These are phyloP conservation scores for Porcisia hertigi DNA, from an alignment of 208 protist species.

Conservation along the genomic window DNA sequence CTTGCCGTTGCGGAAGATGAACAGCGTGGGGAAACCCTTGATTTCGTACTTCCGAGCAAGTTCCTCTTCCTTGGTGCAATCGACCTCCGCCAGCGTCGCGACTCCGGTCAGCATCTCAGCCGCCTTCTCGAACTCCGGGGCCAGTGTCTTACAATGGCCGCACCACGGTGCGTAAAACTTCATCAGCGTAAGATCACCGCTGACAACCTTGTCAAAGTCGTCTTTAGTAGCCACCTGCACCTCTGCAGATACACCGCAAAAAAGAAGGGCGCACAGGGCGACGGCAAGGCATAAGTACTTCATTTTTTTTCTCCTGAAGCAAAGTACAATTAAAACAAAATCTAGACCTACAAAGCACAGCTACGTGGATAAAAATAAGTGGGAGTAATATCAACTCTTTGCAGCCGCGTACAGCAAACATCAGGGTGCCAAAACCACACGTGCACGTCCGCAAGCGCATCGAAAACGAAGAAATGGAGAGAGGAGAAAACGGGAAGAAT, in stretches of 20 bases:
- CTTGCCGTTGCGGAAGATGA: conserved; percentile 82
- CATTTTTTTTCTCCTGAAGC: conserved; percentile 2
- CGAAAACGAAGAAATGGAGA: background rate
- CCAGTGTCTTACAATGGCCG: conserved; percentile 94
- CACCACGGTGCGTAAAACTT: conserved; percentile 97
- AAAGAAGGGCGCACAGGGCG: conserved; percentile 16
- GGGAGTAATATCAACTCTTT: no score
- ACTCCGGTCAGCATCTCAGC: conserved; percentile 51
- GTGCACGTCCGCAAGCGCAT: background rate
- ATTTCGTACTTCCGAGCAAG: conserved; percentile 61
- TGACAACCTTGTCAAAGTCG: conserved; percentile 71
- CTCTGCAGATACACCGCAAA: conserved; percentile 36
- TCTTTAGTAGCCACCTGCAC: conserved; percentile 55
- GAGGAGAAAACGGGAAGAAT: background rate
- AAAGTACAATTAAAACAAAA: background rate
- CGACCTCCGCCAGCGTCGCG: conserved; percentile 72
- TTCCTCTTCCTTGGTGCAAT: conserved; percentile 80
- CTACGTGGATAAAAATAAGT: background rate
- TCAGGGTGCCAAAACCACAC: background rate
- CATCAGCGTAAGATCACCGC: conserved; percentile 66
- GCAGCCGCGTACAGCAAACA: background rate
- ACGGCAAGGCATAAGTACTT: conserved; percentile 14
- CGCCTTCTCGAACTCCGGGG: conserved; percentile 84
- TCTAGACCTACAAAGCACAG: background rate
- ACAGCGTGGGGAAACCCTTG: conserved; percentile 82